Evolutionary conservation across 352 stramenopile genomes (phyloP).

Genomic region (Thalassiosira gravida): DNA sequence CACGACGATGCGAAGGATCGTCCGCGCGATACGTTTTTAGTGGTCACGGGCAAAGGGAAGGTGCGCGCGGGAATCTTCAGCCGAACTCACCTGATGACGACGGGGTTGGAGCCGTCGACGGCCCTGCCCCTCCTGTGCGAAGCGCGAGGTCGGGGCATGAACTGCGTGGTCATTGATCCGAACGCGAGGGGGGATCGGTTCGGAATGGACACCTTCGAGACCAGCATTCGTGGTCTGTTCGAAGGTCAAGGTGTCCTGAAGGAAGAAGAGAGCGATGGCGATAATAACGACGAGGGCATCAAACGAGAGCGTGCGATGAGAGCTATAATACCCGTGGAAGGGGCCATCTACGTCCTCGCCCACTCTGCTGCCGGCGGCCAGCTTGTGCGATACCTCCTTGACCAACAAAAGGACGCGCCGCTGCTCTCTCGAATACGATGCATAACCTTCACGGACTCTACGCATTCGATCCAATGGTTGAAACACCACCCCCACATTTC

Average conservation of each 20-base stretch:
- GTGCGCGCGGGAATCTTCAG: constrained; percentile 55
- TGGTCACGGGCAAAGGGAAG: constrained; percentile 59
- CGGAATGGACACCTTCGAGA: constrained; percentile 51
- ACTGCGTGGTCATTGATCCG: constrained; percentile 57
- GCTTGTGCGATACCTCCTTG: constrained; percentile 67
- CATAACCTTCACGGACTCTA: constrained; percentile 81
- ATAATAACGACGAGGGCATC: not conserved
- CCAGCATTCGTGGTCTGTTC: constrained; percentile 45
- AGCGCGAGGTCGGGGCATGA: constrained; percentile 45
- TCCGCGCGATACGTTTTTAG: constrained; percentile 55
- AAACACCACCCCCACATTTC: constrained; percentile 53
- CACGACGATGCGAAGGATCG: no score
- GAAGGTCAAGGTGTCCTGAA: not conserved
- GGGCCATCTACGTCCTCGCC: constrained; percentile 65
- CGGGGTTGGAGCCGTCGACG: constrained; percentile 48
- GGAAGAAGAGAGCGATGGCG: constrained; percentile 6
- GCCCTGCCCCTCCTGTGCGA: constrained; percentile 41
- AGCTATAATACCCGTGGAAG: constrained; percentile 17
- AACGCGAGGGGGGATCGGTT: constrained; percentile 48
- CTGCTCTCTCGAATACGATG: constrained; percentile 66
- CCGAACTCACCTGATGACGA: constrained; percentile 50
- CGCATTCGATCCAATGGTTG: constrained; percentile 79
- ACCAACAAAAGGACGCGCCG: constrained; percentile 15
- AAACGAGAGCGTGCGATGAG: not conserved
- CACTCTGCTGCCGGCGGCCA: constrained; percentile 74